Evolutionary conservation across 345 rosid species (phyloP).

Genomic region (Heritiera fomes): DNA sequence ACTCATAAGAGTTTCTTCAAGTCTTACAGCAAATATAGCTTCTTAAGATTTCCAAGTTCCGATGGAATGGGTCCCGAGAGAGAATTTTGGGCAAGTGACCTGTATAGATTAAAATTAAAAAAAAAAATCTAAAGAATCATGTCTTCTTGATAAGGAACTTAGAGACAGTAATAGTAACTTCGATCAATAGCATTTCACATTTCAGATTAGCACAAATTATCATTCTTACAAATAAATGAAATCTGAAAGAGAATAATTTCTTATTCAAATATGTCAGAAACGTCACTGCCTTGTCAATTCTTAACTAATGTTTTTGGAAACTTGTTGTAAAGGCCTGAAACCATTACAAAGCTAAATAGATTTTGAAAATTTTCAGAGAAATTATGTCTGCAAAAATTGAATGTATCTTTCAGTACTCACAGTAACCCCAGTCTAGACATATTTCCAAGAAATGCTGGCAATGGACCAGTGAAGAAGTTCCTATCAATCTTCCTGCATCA

Average conservation of each 20-base stretch:
- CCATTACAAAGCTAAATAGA: background rate
- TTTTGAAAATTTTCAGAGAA: background rate
- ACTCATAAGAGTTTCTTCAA: background rate
- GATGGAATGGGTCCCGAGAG: slow-evolving; percentile 39
- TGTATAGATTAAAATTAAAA: background rate
- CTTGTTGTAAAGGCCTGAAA: background rate
- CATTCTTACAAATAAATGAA: too few relatives aligned
- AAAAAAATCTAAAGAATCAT: background rate
- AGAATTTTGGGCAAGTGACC: slow-evolving; percentile 32
- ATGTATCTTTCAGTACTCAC: slow-evolving; percentile 19
- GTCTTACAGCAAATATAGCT: slow-evolving; percentile 36
- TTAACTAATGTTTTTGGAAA: too few relatives aligned
- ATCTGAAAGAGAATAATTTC: background rate
- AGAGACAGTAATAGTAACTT: background rate
- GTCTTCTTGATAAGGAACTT: background rate
- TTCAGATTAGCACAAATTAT: background rate
- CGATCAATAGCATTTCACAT: background rate
- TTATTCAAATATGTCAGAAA: too few relatives aligned
- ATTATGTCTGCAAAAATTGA: background rate
- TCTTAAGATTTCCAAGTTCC: slow-evolving; percentile 39
- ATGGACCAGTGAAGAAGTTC: slow-evolving; percentile 38
- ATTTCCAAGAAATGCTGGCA: slow-evolving; percentile 37
- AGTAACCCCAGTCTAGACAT: slow-evolving; percentile 18
- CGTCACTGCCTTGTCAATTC: too few relatives aligned
- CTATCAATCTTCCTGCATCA: slow-evolving; percentile 34